A percentile compares a stretch with the other conserved stretches of the same genome.
Conservation (phyloP, 2,329 filamentous ascomycete genomes). For the Aspergillus uvarum region DNA sequence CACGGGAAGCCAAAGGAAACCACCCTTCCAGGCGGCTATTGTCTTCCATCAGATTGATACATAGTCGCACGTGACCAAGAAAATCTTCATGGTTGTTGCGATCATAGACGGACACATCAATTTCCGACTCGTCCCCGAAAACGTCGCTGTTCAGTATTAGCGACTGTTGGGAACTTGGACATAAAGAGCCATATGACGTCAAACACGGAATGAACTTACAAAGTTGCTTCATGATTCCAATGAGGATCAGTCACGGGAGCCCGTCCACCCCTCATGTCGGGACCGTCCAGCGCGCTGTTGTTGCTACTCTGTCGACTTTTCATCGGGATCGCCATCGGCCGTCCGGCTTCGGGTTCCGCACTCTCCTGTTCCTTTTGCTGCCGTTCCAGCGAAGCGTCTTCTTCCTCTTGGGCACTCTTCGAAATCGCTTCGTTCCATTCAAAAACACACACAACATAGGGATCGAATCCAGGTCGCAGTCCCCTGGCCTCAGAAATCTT, state of each 20-base stretch:
- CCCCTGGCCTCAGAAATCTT: slow-evolving; percentile 84
- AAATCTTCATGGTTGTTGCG: slow-evolving; percentile 82
- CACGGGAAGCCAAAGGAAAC: slow-evolving; percentile 78
- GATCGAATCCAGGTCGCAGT: slow-evolving; percentile 77
- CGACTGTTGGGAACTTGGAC: not conserved
- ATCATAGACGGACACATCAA: slow-evolving; percentile 94
- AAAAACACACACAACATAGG: slow-evolving; percentile 95
- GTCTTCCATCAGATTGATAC: slow-evolving; percentile 66
- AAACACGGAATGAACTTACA: slow-evolving; percentile 62
- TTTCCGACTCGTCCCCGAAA: slow-evolving; percentile 82
- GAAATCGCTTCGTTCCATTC: slow-evolving; percentile 97
- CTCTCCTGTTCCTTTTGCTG: slow-evolving; percentile 57
- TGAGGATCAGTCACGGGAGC: slow-evolving; percentile 77
- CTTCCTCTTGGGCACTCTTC: slow-evolving; percentile 69
- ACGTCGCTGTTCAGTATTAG: slow-evolving; percentile 67
- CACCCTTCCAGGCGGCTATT: slow-evolving; percentile 76
- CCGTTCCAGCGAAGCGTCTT: slow-evolving; percentile 62
- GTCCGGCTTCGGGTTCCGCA: slow-evolving; percentile 76
- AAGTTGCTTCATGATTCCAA: slow-evolving; percentile 93
- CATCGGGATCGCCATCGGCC: slow-evolving; percentile 94
- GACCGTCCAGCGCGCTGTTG: slow-evolving; percentile 73
- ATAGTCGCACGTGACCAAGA: slow-evolving; percentile 82
- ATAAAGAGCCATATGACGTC: not conserved
- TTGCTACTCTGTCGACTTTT: slow-evolving; percentile 94
- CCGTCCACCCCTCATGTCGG: slow-evolving; percentile 54